Evolutionary conservation across 345 rosid species (phyloP).

Genomic region (Populus ilicifolia): DNA sequence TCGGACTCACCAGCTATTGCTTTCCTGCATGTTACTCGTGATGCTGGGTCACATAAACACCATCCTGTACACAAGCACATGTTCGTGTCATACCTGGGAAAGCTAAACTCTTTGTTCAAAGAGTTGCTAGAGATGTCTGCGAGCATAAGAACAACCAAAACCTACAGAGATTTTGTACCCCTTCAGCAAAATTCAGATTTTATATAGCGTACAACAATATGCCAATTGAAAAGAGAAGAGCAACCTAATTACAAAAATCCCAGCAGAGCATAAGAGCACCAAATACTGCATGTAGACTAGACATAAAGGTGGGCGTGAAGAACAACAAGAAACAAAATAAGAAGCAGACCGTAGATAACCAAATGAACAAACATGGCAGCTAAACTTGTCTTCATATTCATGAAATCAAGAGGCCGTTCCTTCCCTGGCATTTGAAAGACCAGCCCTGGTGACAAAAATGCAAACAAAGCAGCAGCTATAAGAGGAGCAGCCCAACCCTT

Average conservation of each 20-base stretch:
- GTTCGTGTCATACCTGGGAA: too few relatives aligned
- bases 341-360: slow-evolving; percentile 62
- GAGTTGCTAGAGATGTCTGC: background rate
- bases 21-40: background rate
- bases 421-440: slow-evolving; percentile 72
- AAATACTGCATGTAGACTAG: slow-evolving; percentile 10
- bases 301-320: slow-evolving; percentile 67
- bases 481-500: slow-evolving; percentile 88
- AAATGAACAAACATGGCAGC: slow-evolving; percentile 72
- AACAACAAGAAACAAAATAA: slow-evolving; percentile 61
- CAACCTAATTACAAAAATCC: background rate
- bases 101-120: background rate
- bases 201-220: background rate
- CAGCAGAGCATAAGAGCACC: background rate
- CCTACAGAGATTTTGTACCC: background rate
- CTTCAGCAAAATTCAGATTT: background rate
- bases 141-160: background rate
- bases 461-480: slow-evolving; percentile 84
- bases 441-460: slow-evolving; percentile 70
- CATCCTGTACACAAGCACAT: background rate
- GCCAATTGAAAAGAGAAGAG: background rate
- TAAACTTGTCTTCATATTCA: slow-evolving; percentile 83
- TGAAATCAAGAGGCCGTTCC: slow-evolving; percentile 58
- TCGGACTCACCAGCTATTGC: background rate
- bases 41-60: background rate